These are phyloP conservation scores for Heritiera littoralis DNA, from an alignment of 345 rosid genomes.

Conservation along the genomic window DNA sequence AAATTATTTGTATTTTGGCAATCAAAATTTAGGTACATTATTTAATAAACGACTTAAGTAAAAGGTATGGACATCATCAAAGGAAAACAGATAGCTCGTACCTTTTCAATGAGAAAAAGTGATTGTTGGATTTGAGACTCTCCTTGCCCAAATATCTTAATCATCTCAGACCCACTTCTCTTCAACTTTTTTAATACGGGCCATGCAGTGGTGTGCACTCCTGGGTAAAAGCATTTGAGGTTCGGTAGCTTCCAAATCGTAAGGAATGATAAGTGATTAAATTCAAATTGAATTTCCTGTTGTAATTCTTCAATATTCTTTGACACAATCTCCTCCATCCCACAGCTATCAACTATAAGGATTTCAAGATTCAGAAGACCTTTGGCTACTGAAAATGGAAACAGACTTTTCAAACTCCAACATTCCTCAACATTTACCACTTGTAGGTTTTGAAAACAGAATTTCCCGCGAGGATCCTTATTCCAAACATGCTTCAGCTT, in stretches of 20 bases:
- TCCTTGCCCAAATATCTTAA: background rate
- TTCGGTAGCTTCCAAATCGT: background rate
- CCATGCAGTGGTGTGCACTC: background rate
- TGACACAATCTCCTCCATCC: background rate
- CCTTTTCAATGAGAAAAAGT: background rate
- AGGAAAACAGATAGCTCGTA: background rate
- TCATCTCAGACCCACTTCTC: background rate
- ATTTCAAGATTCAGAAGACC: background rate
- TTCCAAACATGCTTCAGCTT: background rate
- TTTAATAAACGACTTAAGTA: no score
- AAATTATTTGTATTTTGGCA: no score
- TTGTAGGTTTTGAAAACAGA: no score
- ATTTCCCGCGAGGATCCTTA: background rate
- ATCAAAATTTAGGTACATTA: no score
- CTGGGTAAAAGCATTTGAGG: background rate
- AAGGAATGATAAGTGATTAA: background rate
- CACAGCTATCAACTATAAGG: rapidly evolving
- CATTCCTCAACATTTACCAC: rapidly evolving
- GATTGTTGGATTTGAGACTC: background rate
- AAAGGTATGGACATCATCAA: background rate
- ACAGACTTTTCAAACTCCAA: background rate
- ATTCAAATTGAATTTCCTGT: background rate
- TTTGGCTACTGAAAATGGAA: background rate
- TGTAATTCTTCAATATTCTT: background rate
- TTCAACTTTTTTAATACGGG: background rate